Percentiles rank a stretch among this genome's conserved stretches.
These are phyloP conservation scores for Fusarium sp. DNA, from an alignment of 2,329 filamentous ascomycete species.

Conservation along the genomic window DNA sequence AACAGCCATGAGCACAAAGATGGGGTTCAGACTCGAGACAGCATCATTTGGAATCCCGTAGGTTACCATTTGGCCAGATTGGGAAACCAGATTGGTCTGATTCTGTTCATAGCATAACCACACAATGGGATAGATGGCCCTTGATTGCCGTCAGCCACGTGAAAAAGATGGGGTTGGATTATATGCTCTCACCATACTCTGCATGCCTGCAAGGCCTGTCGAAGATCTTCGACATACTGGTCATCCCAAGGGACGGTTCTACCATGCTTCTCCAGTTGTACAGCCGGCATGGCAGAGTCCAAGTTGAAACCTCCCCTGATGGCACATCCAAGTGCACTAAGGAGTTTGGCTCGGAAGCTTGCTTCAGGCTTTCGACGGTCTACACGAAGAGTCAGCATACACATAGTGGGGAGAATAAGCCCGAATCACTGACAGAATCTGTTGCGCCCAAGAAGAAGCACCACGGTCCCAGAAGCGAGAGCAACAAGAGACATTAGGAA, in stretches of 20 bases:
- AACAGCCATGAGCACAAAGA: neutral
- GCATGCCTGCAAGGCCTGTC: neutral
- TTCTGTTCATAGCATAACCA: conserved; percentile 2
- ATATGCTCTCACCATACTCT: neutral
- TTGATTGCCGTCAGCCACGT: neutral
- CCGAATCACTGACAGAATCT: neutral
- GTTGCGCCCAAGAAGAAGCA: neutral
- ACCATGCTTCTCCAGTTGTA: neutral
- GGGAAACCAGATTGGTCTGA: neutral
- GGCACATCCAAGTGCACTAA: neutral
- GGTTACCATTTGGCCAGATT: neutral
- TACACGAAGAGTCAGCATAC: neutral
- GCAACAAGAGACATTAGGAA: conserved; percentile 6
- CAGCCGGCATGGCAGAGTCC: neutral
- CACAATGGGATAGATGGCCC: neutral
- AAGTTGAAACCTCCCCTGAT: conserved; percentile 1
- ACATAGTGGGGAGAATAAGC: neutral
- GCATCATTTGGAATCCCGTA: neutral
- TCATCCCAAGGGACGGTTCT: neutral
- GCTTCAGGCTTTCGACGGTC: conserved; percentile 1
- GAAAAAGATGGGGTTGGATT: neutral
- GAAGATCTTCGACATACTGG: conserved; percentile 1
- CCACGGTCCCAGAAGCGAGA: neutral
- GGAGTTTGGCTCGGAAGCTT: conserved; percentile 2
- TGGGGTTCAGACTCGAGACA: neutral